These are phyloP conservation scores for Aspergillus ustus DNA, from an alignment of 2,329 filamentous ascomycete species.

Conservation along the genomic window DNA sequence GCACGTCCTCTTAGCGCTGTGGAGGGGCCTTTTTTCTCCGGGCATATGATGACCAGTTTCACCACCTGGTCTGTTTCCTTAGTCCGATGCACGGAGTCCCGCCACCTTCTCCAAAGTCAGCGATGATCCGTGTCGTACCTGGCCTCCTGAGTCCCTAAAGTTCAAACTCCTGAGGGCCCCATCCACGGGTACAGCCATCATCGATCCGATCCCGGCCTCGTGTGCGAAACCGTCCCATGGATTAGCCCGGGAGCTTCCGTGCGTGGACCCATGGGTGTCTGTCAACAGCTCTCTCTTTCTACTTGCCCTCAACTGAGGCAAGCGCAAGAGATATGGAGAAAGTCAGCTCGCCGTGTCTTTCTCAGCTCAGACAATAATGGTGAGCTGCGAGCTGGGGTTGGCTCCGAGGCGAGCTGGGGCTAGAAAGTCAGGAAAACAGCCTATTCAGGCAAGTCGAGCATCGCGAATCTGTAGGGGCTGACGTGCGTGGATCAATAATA, in stretches of 20 bases:
- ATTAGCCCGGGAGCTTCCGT: constrained; percentile 27
- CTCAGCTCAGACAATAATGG: background rate
- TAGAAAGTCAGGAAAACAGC: constrained; percentile 3
- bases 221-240: constrained; percentile 27
- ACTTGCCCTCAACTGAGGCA: background rate
- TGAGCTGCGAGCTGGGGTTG: background rate
- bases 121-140: constrained; percentile 17
- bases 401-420: background rate
- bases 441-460: constrained; percentile 1
- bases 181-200: constrained; percentile 15
- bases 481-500: constrained; percentile 3
- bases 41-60: constrained; percentile 4
- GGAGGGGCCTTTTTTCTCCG: constrained; percentile 8
- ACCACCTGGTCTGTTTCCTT: constrained; percentile 5
- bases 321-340: background rate
- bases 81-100: constrained; percentile 16
- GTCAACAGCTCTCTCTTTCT: background rate
- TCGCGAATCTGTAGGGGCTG: constrained; percentile 4
- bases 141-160: background rate
- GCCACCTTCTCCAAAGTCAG: constrained; percentile 14
- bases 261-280: constrained; percentile 6
- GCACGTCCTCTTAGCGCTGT: constrained; percentile 8
- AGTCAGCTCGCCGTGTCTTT: background rate
- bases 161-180: background rate
- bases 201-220: constrained; percentile 26